Percentiles rank a stretch among this genome's conserved stretches.
These are phyloP conservation scores for Misopates orontium DNA, from an alignment of 257 asterid species.

Conservation along the genomic window DNA sequence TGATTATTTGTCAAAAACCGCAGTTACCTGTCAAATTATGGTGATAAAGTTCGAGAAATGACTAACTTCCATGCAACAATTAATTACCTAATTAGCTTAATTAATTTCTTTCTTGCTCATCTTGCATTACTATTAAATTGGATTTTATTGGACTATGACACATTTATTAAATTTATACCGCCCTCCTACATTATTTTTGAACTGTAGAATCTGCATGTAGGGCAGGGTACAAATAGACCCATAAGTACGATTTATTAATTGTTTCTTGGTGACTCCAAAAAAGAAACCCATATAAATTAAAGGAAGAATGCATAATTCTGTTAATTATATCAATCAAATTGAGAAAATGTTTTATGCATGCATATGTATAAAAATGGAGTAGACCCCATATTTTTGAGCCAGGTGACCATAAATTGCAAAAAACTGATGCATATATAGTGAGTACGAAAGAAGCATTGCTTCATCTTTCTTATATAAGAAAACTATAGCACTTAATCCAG, in stretches of 20 bases:
- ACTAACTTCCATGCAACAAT: conserved; percentile 9
- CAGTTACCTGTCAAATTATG: background rate
- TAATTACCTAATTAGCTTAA: background rate
- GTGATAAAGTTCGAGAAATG: conserved; percentile 27
- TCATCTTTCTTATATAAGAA: conserved; percentile 24
- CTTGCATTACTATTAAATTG: background rate
- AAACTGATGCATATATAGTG: conserved; percentile 12
- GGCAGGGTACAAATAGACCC: conserved; percentile 5
- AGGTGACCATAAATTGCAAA: conserved; percentile 16
- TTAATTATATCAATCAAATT: too few relatives aligned
- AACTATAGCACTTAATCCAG: conserved; percentile 19
- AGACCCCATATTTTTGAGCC: too few relatives aligned
- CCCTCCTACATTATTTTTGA: background rate
- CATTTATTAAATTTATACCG: too few relatives aligned
- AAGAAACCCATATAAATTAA: too few relatives aligned
- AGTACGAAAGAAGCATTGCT: conserved; percentile 1
- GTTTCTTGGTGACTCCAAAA: too few relatives aligned
- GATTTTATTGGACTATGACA: background rate
- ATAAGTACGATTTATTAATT: background rate
- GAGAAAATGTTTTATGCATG: too few relatives aligned
- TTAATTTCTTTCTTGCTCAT: background rate
- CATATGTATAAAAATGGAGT: too few relatives aligned
- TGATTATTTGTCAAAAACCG: conserved; percentile 5
- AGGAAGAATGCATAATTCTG: too few relatives aligned
- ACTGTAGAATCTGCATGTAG: background rate